A percentile compares a stretch with the other conserved stretches of the same genome.
Conservation (phyloP, 306 rosid genomes). For the Malus domestica region ASM211411v1 NC_041803.1:11942001-11942500, state of each 20-base stretch:
- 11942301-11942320: background rate
- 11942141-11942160: background rate
- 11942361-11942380: background rate
- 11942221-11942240: background rate
- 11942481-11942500: background rate
- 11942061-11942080: background rate
- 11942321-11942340: background rate
- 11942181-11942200: background rate
- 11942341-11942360: background rate
- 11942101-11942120: background rate
- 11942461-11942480: background rate
- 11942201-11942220: too few relatives aligned
- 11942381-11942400: background rate
- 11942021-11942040: background rate
- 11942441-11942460: background rate
- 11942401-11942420: background rate
- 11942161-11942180: background rate
- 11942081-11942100: background rate
- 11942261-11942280: background rate
- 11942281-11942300: background rate
- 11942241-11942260: background rate
- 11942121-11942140: background rate
- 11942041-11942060: slow-evolving; percentile 1
- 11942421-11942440: background rate
- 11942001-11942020: background rate